These are phyloP conservation scores for Trifolium pratense DNA, from an alignment of 306 rosid species.

Conservation along the genomic window DNA sequence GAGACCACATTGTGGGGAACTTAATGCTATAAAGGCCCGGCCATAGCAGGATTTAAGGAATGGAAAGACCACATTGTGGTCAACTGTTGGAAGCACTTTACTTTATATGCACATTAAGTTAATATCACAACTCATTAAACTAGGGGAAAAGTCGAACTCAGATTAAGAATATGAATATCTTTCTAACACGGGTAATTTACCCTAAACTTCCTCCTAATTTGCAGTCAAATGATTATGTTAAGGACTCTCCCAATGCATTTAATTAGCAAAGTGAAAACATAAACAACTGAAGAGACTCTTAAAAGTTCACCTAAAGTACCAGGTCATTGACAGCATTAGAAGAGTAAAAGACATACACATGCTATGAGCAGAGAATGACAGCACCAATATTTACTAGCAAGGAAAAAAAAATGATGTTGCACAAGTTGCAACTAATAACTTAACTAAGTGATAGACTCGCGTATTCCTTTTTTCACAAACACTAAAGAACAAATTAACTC, in stretches of 20 bases:
- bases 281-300: not conserved
- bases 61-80: not conserved
- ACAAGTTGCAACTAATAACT: constrained; percentile 2
- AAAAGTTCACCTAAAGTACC: constrained; percentile 1
- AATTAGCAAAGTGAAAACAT: constrained; percentile 21
- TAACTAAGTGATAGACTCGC: not conserved
- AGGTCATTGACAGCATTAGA: constrained; percentile 15
- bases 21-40: no score
- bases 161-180: constrained; percentile 4
- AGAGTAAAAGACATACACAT: not conserved
- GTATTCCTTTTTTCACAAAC: not conserved
- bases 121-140: not conserved
- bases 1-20: no score
- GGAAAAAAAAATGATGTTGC: constrained; percentile 1
- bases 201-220: constrained; percentile 15
- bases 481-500: constrained; percentile 28
- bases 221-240: not conserved
- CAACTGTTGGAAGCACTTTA: not conserved
- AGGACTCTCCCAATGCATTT: not conserved
- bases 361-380: not conserved
- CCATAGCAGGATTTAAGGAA: not conserved
- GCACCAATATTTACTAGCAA: not conserved
- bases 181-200: constrained; percentile 8
- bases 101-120: not conserved
- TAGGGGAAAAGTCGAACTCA: not conserved